Conservation (phyloP, 2,329 filamentous ascomycete genomes). For the Dryadomyces quercivorus region DNA sequence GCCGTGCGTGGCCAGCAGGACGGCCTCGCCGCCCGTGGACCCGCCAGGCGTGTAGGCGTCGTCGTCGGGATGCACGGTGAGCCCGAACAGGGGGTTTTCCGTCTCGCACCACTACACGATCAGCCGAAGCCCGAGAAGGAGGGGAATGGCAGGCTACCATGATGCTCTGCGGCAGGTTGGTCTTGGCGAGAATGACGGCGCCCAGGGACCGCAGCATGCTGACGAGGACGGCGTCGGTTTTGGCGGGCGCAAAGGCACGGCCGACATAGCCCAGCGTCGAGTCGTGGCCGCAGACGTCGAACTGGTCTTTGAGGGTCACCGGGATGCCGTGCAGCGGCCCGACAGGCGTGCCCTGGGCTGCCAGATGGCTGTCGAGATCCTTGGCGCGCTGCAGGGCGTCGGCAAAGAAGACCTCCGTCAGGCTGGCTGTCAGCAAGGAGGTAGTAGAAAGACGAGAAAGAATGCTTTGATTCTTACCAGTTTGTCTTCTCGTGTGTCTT, state of each 20-base stretch:
- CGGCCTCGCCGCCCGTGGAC: conserved; percentile 25
- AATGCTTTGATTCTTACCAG: background rate
- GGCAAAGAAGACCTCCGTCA: conserved; percentile 28
- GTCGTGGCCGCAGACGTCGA: conserved; percentile 8
- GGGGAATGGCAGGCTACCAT: conserved; percentile 4
- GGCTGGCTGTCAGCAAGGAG: conserved; percentile 11
- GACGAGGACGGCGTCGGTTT: conserved; percentile 7
- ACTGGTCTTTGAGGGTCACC: conserved; percentile 20
- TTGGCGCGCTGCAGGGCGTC: conserved; percentile 19
- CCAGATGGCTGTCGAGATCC: conserved; percentile 19
- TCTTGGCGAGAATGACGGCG: conserved; percentile 17
- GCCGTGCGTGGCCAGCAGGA: conserved; percentile 20
- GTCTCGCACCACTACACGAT: conserved; percentile 17
- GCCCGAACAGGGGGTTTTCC: conserved; percentile 23
- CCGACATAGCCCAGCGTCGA: conserved; percentile 23
- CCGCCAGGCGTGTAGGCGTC: conserved; percentile 21
- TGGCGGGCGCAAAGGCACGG: conserved; percentile 4
- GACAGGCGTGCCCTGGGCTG: conserved; percentile 15
- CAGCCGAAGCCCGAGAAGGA: background rate
- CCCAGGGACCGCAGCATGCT: conserved; percentile 17
- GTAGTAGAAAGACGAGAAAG: background rate
- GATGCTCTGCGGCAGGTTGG: conserved; percentile 17
- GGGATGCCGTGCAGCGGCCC: conserved; percentile 32
- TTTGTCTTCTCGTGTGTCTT: conserved; percentile 3
- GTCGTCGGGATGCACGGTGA: conserved; percentile 22